Evolutionary conservation across 1,139 yeast species (phyloP).

Genomic region (Saccharomyces pastorianus): DNA sequence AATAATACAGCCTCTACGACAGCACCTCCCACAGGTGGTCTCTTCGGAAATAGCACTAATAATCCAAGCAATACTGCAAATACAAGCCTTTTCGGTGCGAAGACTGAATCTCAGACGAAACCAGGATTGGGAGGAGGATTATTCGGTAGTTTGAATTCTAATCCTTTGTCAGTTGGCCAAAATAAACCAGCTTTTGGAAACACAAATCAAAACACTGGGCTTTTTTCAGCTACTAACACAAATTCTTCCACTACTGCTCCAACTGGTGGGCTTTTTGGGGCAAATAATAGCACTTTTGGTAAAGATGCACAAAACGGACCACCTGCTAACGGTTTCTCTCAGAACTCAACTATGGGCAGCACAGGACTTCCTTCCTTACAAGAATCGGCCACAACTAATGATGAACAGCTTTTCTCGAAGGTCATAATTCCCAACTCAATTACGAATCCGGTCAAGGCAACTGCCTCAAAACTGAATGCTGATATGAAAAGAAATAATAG

Average conservation of each 20-base stretch:
- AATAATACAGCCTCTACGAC: constrained; percentile 13
- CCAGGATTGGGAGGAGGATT: not conserved
- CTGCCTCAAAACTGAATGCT: too few species aligned
- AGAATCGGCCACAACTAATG: too few species aligned
- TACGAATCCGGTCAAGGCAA: too few species aligned
- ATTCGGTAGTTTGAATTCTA: not conserved
- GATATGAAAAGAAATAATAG: too few species aligned
- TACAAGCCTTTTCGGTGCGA: constrained; percentile 7
- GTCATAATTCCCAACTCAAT: too few species aligned
- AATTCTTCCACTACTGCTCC: constrained; percentile 8
- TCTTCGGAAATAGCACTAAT: constrained; percentile 24
- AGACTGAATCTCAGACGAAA: not conserved
- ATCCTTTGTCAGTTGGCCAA: not conserved
- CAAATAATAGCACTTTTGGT: too few species aligned
- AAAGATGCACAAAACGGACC: too few species aligned
- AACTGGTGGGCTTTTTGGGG: constrained; percentile 5
- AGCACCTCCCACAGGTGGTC: constrained; percentile 19
- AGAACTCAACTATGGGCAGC: too few species aligned
- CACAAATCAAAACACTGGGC: not conserved
- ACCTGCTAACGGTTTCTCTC: too few species aligned
- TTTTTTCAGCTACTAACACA: not conserved
- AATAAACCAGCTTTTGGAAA: not conserved
- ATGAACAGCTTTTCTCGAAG: too few species aligned
- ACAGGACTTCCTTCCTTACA: too few species aligned
- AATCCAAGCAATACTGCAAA: constrained; percentile 9